phyloP scores from a whole-genome alignment of 2,329 filamentous ascomycete species.

The Sporothrix inflata region DNA sequence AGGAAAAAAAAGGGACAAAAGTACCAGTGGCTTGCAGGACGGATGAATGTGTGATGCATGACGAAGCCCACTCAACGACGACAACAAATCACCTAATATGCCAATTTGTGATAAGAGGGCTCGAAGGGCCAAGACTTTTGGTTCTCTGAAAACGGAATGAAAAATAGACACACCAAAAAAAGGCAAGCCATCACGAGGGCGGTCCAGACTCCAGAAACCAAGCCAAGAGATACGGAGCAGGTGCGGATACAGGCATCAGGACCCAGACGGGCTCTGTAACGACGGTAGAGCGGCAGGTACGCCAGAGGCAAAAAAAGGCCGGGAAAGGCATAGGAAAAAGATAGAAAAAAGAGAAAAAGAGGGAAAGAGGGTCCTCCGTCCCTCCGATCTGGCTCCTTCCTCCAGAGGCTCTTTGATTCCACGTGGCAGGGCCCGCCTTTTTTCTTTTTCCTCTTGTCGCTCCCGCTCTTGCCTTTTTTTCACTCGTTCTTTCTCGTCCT shows the following conservation, averaged over 20 bases:
- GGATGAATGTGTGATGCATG: not conserved
- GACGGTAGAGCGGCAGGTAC: not conserved
- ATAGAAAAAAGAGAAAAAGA: not conserved
- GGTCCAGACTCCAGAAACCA: not conserved
- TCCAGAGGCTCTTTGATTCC: not conserved
- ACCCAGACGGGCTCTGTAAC: not conserved
- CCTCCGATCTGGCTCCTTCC: not conserved
- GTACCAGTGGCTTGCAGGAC: not conserved
- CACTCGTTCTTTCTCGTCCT: slow-evolving; percentile 6
- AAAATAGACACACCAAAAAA: not conserved
- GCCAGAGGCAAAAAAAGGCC: not conserved
- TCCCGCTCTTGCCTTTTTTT: not conserved
- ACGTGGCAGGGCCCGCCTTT: slow-evolving; percentile 25
- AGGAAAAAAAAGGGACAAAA: not conserved
- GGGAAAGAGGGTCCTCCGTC: not conserved
- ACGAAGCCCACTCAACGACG: no score
- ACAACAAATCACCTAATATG: not conserved
- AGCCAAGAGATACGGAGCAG: not conserved
- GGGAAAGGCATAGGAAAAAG: not conserved
- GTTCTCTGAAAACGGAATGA: not conserved
- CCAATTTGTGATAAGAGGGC: no score
- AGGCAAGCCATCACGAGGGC: not conserved
- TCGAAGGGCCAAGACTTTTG: not conserved
- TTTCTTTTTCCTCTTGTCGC: not conserved
- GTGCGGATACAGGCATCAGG: not conserved